phyloP scores from a whole-genome alignment of 768 basidiomycete species.

The Paxillus rubicundulus region DNA sequence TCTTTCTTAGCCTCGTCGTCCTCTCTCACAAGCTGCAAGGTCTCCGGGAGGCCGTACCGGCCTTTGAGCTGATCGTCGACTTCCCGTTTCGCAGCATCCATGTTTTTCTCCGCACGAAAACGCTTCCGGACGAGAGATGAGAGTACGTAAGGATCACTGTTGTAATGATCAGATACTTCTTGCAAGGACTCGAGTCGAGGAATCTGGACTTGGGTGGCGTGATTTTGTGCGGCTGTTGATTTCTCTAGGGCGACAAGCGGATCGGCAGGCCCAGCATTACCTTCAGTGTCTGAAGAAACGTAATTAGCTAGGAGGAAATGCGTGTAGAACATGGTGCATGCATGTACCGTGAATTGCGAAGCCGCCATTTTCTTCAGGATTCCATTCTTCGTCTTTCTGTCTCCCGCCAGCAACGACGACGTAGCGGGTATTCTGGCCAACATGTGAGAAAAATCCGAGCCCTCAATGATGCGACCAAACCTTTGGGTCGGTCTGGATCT shows the following conservation, averaged over 20 bases:
- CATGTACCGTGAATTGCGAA: conserved; percentile 80
- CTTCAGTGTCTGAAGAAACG: conserved; percentile 59
- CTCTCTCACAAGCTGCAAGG: conserved; percentile 62
- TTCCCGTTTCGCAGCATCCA: conserved; percentile 62
- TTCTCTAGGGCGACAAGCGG: conserved; percentile 90
- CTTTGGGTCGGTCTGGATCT: conserved; percentile 97
- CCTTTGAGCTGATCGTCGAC: conserved; percentile 71
- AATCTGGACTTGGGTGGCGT: conserved; percentile 67
- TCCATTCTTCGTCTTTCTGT: conserved; percentile 94
- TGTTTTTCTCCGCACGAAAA: conserved; percentile 86
- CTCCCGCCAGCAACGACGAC: conserved; percentile 91
- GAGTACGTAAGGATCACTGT: conserved; percentile 82
- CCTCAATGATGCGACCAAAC: conserved; percentile 38
- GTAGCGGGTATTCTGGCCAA: conserved; percentile 84
- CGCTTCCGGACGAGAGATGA: conserved; percentile 72
- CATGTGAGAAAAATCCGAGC: background rate
- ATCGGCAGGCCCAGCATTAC: conserved; percentile 61
- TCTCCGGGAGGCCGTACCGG: conserved; percentile 73
- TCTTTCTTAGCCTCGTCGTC: conserved; percentile 56
- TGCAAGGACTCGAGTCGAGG: conserved; percentile 83
- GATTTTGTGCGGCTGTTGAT: conserved; percentile 72
- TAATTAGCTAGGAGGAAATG: conserved; percentile 2
- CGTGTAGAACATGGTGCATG: conserved; percentile 10
- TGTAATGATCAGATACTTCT: conserved; percentile 70
- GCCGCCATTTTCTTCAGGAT: conserved; percentile 94